phyloP scores from a whole-genome alignment of 2,329 filamentous ascomycete genomes.

The Lasiodiplodia hormozganensis region DNA sequence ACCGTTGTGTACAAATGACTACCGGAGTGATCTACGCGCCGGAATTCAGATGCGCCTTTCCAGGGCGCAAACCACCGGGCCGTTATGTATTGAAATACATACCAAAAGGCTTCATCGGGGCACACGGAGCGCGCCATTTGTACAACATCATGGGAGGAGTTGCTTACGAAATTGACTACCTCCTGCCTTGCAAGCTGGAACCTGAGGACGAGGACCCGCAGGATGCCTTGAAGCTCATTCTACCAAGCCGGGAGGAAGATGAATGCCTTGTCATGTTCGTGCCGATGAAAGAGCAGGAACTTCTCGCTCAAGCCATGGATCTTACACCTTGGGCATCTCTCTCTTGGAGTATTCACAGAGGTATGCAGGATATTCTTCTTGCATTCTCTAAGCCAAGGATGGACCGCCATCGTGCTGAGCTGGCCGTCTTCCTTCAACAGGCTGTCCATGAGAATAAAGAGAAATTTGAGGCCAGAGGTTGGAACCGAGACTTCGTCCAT shows the following conservation, averaged over 20 bases:
- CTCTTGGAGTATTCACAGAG: constrained; percentile 3
- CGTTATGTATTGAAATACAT: not conserved
- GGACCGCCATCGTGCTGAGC: not conserved
- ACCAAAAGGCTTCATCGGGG: constrained; percentile 3
- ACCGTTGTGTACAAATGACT: not conserved
- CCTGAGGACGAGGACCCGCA: not conserved
- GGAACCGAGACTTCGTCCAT: not conserved
- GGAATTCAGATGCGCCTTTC: constrained; percentile 1
- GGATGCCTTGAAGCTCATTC: not conserved
- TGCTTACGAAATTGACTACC: constrained; percentile 1
- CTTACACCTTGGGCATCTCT: not conserved
- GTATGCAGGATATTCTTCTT: constrained; percentile 1
- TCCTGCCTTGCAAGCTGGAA: not conserved
- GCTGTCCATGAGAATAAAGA: not conserved
- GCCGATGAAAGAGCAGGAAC: not conserved
- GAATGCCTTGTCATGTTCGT: not conserved
- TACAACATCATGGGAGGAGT: constrained; percentile 9
- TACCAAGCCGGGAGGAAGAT: not conserved
- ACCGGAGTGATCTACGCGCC: not conserved
- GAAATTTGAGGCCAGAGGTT: not conserved
- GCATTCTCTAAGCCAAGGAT: not conserved
- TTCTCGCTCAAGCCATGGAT: not conserved
- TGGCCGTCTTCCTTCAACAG: not conserved
- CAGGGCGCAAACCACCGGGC: constrained; percentile 4
- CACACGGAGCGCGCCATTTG: not conserved